Base-by-base conservation (phyloP, 305 asterid genomes). In the Lippia alba region DNA sequence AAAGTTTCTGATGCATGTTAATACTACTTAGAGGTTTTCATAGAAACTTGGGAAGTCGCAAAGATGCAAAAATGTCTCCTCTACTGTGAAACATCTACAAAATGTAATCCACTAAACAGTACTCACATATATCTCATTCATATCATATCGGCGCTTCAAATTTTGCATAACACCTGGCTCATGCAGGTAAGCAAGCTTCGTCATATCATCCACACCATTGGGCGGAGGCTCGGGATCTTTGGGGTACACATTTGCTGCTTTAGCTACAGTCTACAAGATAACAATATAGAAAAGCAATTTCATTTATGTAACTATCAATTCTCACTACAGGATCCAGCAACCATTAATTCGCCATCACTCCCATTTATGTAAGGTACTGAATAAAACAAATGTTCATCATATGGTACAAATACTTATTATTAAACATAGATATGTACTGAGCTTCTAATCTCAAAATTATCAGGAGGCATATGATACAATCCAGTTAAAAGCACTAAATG, bases 101-200 rank as follows among this genome's bases (percentile, higher is more conserved):
- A 40, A 49, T 33, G 56, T 30, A 66, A 39, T 61, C 16, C 67
- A 61, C 11, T 24, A 49, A 61, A 50, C 34, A 45, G 49, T 64
- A 74, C 92, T 77, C 72, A 89, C 96, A 79, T 89, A 89, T 64
- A 89, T 91, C 70, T 91, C 97, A 66, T 91, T 81, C 67, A 83
- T 76, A 79, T 84, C 85, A 70, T 86, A 91, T 78, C 97, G 80
- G 60, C 78, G 66, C 72, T 72, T 84, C 89, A 91, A 69, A 76
- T 91, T 91, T 81, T 89, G 81, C 69, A 91, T 74, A 75, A 87
- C 92, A 59, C 97, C 96, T 15, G 97, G 97, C 78, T 91, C 97
- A 61, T 89, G 97, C 83, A 91, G 82, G 77, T 89, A 91, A 58
- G 96, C 82, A 72, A 91, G 92, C 79, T 80, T 91, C 76, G 94